Evolutionary conservation across 192 early-diverging fungal species (phyloP).

Genomic region (Coemansia sp.): DNA sequence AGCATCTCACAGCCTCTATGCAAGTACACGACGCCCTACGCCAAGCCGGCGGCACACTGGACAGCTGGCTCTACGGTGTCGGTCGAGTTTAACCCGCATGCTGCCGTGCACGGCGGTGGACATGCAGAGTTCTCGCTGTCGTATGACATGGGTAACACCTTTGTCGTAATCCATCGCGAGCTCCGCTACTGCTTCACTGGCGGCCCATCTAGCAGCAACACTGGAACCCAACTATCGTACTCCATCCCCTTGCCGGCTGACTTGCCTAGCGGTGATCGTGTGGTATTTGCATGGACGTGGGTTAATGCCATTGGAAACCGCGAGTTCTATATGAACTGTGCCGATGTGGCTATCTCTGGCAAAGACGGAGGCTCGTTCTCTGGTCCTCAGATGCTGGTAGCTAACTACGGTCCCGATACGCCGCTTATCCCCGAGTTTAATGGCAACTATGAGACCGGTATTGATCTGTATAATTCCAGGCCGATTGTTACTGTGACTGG

Average conservation of each 20-base stretch:
- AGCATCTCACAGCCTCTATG: conserved; percentile 36
- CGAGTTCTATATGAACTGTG: conserved; percentile 70
- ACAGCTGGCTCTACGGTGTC: conserved; percentile 54
- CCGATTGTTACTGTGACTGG: conserved; percentile 53
- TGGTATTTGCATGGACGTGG: conserved; percentile 68
- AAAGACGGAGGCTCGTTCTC: conserved; percentile 13
- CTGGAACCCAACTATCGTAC: conserved; percentile 25
- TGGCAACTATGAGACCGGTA: conserved; percentile 53
- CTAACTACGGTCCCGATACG: conserved; percentile 59
- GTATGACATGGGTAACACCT: conserved; percentile 66
- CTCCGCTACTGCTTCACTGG: conserved; percentile 59
- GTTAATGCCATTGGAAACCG: conserved; percentile 71
- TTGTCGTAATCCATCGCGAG: conserved; percentile 63
- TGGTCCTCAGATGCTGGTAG: conserved; percentile 55
- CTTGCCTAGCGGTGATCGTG: conserved; percentile 56
- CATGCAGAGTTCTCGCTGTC: conserved; percentile 72
- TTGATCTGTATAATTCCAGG: conserved; percentile 50
- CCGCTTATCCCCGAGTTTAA: conserved; percentile 59
- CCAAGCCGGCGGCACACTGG: conserved; percentile 43
- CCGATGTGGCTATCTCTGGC: conserved; percentile 58
- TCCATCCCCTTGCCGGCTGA: conserved; percentile 58
- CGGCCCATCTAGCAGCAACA: conserved; percentile 48
- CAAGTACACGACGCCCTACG: conserved; percentile 49
- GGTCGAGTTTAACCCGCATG: conserved; percentile 53
- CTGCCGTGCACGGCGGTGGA: conserved; percentile 66